Percentiles rank a stretch among this genome's conserved stretches.
phyloP scores from a whole-genome alignment of 208 protist genomes.

The Trypanosoma cruzi region DNA sequence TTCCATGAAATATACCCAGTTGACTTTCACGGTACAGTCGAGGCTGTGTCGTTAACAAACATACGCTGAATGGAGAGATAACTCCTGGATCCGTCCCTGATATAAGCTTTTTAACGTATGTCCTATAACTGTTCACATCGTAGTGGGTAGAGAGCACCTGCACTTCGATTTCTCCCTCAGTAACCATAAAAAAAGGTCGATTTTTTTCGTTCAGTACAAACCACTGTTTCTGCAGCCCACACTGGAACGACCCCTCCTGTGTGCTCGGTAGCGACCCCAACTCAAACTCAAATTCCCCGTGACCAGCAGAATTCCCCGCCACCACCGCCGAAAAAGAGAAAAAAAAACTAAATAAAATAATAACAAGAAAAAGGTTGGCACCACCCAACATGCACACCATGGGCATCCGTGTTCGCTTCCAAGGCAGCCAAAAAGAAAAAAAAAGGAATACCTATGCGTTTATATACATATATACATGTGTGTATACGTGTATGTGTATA shows the following conservation, averaged over 20 bases:
- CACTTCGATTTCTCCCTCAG: slow-evolving; percentile 29
- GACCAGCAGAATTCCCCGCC: neutral
- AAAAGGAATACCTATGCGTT: neutral
- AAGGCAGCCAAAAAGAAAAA: neutral
- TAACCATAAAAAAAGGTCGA: slow-evolving; percentile 38
- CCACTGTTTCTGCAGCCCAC: slow-evolving; percentile 8
- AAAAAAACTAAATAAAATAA: neutral
- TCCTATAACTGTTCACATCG: neutral
- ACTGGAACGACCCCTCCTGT: neutral
- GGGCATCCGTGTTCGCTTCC: neutral
- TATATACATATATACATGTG: neutral
- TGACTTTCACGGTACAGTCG: neutral
- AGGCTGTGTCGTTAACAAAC: neutral
- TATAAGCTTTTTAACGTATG: neutral
- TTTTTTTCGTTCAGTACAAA: slow-evolving; percentile 8
- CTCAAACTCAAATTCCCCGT: slow-evolving; percentile 6
- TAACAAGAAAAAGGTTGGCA: neutral
- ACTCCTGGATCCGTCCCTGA: neutral
- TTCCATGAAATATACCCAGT: too few relatives aligned
- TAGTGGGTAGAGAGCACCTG: neutral
- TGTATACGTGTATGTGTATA: too few relatives aligned
- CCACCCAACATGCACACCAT: neutral
- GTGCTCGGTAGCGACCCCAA: neutral
- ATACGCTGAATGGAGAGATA: neutral
- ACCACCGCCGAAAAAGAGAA: neutral